Conservation (phyloP, 345 rosid species). For the Eucalyptus guilfoylei region DNA sequence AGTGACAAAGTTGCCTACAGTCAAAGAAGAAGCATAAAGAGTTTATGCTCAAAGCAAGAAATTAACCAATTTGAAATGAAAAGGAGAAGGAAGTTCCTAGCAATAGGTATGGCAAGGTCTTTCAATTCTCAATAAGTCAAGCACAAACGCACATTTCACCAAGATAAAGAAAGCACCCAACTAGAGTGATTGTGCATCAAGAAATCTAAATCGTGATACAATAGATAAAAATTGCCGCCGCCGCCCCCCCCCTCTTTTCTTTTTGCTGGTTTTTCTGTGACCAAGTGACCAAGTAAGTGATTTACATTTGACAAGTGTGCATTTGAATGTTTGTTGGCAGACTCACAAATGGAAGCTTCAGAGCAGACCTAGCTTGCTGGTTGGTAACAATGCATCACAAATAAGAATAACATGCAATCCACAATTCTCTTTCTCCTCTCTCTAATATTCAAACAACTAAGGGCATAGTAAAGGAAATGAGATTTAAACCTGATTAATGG, state of each 20-base stretch:
- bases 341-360: background rate
- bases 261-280: background rate
- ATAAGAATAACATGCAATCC: background rate
- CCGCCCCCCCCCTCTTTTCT: too few relatives aligned
- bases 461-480: background rate
- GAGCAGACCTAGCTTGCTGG: background rate
- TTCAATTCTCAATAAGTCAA: background rate
- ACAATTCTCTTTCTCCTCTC: background rate
- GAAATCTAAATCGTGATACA: background rate
- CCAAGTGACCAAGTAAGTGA: background rate
- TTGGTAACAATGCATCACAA: background rate
- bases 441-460: background rate
- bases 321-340: background rate
- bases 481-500: constrained; percentile 62
- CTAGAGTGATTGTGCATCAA: background rate
- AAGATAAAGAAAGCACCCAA: background rate
- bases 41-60: background rate
- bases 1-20: constrained; percentile 81
- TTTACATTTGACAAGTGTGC: background rate
- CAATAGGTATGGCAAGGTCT: background rate
- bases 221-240: background rate
- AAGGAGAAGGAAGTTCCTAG: background rate
- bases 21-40: background rate
- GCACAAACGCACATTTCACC: background rate
- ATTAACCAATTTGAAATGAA: background rate